Evolutionary conservation across 768 basidiomycete genomes (phyloP).

Genomic region (Boletus rubroflammeus): DNA sequence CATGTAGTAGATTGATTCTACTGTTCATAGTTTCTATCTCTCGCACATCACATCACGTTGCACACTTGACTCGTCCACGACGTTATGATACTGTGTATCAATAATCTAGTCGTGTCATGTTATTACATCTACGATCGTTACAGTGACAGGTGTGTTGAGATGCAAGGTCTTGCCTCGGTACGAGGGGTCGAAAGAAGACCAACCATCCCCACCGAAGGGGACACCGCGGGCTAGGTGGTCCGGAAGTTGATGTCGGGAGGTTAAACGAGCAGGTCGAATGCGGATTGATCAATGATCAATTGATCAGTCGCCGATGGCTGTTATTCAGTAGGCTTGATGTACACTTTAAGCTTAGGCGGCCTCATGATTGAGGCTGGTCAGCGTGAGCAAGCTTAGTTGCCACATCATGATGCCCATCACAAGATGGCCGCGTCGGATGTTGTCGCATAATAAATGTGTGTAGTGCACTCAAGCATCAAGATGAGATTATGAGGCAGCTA

Average conservation of each 20-base stretch:
- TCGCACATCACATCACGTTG: neutral
- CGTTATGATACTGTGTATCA: slow-evolving; percentile 31
- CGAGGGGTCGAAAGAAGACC: neutral
- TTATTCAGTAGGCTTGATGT: too few species aligned
- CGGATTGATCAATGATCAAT: neutral
- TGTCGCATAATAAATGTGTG: too few species aligned
- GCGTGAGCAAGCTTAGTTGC: neutral
- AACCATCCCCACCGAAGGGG: too few species aligned
- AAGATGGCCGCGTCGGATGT: too few species aligned
- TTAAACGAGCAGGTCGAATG: neutral
- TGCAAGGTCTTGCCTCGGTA: neutral
- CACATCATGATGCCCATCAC: neutral
- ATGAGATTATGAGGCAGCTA: neutral
- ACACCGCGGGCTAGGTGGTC: too few species aligned
- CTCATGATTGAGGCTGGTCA: too few species aligned
- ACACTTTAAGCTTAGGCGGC: too few species aligned
- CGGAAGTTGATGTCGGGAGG: neutral
- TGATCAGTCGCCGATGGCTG: neutral
- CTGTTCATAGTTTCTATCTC: slow-evolving; percentile 12
- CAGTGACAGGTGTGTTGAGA: neutral
- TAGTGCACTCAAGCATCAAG: too few species aligned
- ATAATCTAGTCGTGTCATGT: slow-evolving; percentile 11
- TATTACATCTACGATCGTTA: neutral
- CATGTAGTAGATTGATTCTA: slow-evolving; percentile 29
- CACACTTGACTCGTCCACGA: slow-evolving; percentile 1